Conservation (phyloP, 306 rosid genomes). For the Malus sylvestris region DNA sequence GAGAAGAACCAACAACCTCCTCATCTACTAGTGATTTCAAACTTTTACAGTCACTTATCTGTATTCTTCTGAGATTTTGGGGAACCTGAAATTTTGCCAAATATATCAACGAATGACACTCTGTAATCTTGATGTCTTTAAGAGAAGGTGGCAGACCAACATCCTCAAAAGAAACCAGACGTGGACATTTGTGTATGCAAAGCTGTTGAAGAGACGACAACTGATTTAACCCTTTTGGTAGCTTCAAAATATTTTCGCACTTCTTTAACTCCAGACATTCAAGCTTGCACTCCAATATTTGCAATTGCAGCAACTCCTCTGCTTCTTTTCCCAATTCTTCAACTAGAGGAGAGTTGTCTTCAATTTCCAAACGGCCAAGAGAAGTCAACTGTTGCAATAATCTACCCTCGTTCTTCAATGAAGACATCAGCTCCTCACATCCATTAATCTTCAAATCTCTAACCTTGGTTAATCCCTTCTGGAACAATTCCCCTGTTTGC, state of each 20-base stretch:
- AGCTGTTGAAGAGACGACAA: background rate
- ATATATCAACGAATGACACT: background rate
- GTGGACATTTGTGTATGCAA: background rate
- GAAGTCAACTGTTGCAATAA: background rate
- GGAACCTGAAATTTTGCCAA: background rate
- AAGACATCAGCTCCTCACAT: background rate
- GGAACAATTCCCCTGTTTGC: background rate
- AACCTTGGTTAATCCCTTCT: background rate
- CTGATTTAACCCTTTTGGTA: background rate
- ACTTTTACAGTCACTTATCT: accelerated
- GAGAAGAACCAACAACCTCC: background rate
- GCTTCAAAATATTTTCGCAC: background rate
- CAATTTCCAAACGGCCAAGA: background rate
- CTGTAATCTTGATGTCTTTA: background rate
- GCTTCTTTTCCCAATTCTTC: background rate
- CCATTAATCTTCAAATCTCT: background rate
- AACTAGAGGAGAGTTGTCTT: background rate
- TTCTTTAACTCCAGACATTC: background rate
- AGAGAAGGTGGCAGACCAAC: background rate
- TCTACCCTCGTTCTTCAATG: background rate
- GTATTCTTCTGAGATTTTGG: background rate
- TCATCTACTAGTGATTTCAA: background rate
- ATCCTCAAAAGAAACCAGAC: background rate
- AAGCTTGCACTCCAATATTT: background rate
- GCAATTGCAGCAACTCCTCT: background rate